Evolutionary conservation across 2,329 filamentous ascomycete species (phyloP), one percentile per base, ranked within the genome.

Genomic region (Botryotinia globosa): DNA sequence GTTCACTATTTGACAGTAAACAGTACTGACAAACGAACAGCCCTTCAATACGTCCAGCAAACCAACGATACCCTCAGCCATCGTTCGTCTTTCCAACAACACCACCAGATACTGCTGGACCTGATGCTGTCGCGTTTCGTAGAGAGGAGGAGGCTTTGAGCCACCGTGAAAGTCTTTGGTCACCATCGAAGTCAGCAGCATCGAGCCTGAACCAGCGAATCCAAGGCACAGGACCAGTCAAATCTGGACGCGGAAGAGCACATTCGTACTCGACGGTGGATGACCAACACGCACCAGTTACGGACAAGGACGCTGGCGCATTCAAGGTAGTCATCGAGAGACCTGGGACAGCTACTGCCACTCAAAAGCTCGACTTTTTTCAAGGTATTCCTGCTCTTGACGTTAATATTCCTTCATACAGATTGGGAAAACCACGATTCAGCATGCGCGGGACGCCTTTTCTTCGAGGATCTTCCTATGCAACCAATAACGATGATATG

Each of bases 271-370:
- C 92, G 48, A 94, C 92, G 9, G 83, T 92, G 71, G 91, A 90
- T 65, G 92, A 94, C n/a, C 76, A 85, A 87, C 64, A 85, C 81
- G 72, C 80, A 81, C 54, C 84, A 83, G 69, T 85, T 85, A 75
- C 86, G 85, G 77, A 77, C 48, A 84, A 85, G 32, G 90, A 91
- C 73, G 85, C 86, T 4, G 91, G 91, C 48, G 91, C 89, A 72
- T 91, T 96, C 82, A 94, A 92, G 80, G 90, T 97, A 54, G 87
- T 95, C 74, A 95, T 97, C 78, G 91, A 94, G 69, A 88, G 92
- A 75, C 88, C 92, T 16, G 85, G 86, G 39, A 86, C 88, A 62
- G 87, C 88, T 69, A 87, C 90, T 39, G 65, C 65, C 34, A 25
- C 48, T 37, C 91, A 87, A 79, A 91, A 89, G 8, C 86, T 88